These are phyloP conservation scores for Sungouiozyma intestinalis DNA, from an alignment of 805 yeast species.

Conservation along the genomic window DNA sequence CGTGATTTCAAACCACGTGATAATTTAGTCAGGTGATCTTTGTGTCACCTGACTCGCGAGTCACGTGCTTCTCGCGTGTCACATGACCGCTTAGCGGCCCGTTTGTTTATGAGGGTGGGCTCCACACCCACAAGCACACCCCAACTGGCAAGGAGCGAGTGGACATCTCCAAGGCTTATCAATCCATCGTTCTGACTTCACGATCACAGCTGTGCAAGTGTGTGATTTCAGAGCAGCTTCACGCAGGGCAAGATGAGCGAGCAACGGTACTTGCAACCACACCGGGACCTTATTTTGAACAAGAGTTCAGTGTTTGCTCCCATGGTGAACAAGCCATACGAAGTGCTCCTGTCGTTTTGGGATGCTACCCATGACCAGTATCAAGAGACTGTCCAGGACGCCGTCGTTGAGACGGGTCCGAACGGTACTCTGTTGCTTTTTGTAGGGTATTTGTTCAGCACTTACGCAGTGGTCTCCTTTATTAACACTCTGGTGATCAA, in stretches of 20 bases:
- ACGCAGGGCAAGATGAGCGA: not conserved
- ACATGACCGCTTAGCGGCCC: too few species aligned
- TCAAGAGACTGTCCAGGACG: not conserved
- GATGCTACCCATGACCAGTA: conserved; percentile 9
- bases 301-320: conserved; percentile 5
- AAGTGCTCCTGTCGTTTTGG: conserved; percentile 12
- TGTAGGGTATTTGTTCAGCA: conserved; percentile 37
- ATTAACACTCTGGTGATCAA: conserved; percentile 47
- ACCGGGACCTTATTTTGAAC: not conserved
- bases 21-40: too few species aligned
- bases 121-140: too few species aligned
- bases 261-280: not conserved
- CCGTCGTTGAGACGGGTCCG: conserved; percentile 1
- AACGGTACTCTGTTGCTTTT: conserved; percentile 5
- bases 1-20: too few species aligned
- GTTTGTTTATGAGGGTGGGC: too few species aligned
- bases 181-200: too few species aligned
- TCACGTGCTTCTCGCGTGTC: too few species aligned
- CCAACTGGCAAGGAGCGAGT: too few species aligned
- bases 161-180: too few species aligned
- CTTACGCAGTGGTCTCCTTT: conserved; percentile 45
- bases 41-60: too few species aligned
- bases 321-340: conserved; percentile 16
- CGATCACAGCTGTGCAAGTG: not conserved
- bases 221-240: too few species aligned